These are phyloP conservation scores for Diaporthe eres DNA, from an alignment of 2,329 filamentous ascomycete species.

Conservation along the genomic window DNA sequence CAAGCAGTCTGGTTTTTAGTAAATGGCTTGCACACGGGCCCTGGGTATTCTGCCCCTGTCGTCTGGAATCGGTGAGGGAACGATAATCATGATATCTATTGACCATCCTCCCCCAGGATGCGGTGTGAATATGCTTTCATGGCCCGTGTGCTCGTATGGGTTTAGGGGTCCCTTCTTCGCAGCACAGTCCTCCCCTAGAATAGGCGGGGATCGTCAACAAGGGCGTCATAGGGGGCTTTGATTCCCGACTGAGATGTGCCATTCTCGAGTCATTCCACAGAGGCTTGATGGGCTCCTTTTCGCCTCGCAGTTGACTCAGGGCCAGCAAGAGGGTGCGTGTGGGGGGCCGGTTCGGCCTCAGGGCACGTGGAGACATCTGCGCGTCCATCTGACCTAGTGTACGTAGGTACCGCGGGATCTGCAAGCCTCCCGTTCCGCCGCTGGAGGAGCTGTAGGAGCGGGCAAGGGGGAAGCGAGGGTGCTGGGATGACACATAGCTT, in stretches of 20 bases:
- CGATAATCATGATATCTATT: slow-evolving; percentile 3
- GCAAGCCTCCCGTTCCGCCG: slow-evolving; percentile 21
- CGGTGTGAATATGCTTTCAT: slow-evolving; percentile 19
- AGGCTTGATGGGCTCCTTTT: background rate
- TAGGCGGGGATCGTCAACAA: slow-evolving; percentile 1
- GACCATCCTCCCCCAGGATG: background rate
- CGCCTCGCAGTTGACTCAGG: slow-evolving; percentile 14
- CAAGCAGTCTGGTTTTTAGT: background rate
- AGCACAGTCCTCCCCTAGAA: slow-evolving; percentile 1
- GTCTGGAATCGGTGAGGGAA: background rate
- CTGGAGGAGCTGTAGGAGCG: slow-evolving; percentile 20
- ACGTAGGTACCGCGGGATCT: slow-evolving; percentile 4
- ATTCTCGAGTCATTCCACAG: slow-evolving; percentile 23
- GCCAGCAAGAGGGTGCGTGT: background rate
- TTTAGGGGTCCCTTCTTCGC: slow-evolving; percentile 14
- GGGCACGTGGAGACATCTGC: slow-evolving; percentile 1
- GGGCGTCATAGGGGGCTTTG: slow-evolving; percentile 24
- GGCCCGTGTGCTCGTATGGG: slow-evolving; percentile 19
- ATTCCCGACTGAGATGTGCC: background rate
- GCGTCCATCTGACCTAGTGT: slow-evolving; percentile 18
- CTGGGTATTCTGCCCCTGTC: background rate
- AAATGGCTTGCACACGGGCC: background rate
- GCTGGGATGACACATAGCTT: background rate
- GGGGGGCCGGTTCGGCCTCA: background rate
- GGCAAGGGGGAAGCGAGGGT: background rate